phyloP scores from a whole-genome alignment of 805 yeast species.

The Candida coleopterorum region DNA sequence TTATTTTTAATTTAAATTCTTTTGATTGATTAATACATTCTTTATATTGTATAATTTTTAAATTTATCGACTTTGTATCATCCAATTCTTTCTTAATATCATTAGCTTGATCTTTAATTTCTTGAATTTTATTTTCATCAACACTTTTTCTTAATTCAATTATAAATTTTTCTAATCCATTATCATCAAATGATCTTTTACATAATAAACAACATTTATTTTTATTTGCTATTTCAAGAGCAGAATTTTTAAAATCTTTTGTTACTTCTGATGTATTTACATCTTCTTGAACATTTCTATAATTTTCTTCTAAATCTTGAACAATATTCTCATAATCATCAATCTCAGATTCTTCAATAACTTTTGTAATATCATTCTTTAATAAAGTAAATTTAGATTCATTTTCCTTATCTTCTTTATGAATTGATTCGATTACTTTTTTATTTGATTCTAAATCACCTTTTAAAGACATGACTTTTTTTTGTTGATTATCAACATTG shows the following conservation, averaged over 20 bases:
- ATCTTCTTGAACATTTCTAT: conserved; percentile 57
- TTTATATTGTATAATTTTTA: conserved; percentile 23
- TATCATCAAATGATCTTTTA: conserved; percentile 54
- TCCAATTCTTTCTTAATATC: conserved; percentile 29
- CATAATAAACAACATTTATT: conserved; percentile 69
- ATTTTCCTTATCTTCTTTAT: conserved; percentile 1
- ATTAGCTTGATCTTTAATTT: conserved; percentile 25
- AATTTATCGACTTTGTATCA: conserved; percentile 24
- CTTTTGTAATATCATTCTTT: conserved; percentile 17
- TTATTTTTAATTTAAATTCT: conserved; percentile 6
- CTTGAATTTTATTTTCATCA: conserved; percentile 22
- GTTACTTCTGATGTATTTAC: conserved; percentile 67
- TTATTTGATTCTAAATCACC: conserved; percentile 8
- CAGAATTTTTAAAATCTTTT: conserved; percentile 62
- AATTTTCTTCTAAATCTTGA: conserved; percentile 56
- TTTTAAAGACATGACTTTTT: conserved; percentile 1
- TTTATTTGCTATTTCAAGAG: conserved; percentile 55
- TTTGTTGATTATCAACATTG: conserved; percentile 6
- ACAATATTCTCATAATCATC: conserved; percentile 48
- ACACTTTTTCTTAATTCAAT: conserved; percentile 25
- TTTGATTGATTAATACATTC: conserved; percentile 15
- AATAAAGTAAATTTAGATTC: conserved; percentile 1
- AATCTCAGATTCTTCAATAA: conserved; percentile 34
- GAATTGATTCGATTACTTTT: conserved; percentile 1
- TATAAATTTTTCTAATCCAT: conserved; percentile 25